Conservation (phyloP, 2,329 filamentous ascomycete species). For the Exophiala xenobiotica region DNA sequence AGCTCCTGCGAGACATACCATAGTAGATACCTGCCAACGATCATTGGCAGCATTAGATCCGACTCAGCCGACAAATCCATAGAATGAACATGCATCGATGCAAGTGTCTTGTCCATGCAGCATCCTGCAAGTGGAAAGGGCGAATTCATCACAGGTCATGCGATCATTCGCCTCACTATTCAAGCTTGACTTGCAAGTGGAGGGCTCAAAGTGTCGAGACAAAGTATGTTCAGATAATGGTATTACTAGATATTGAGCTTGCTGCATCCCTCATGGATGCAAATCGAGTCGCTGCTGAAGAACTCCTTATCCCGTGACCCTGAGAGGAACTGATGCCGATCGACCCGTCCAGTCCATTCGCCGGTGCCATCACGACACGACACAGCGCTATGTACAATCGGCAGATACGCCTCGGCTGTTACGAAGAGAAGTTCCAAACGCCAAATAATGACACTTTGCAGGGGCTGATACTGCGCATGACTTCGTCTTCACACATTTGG, state of each 20-base stretch:
- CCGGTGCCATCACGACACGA: constrained; percentile 5
- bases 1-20: too few species aligned
- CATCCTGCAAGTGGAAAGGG: too few species aligned
- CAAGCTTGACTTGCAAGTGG: neutral
- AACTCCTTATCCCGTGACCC: constrained; percentile 4
- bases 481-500: constrained; percentile 11
- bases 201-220: neutral
- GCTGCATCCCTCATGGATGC: neutral
- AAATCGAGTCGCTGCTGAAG: constrained; percentile 1
- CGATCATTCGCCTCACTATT: constrained; percentile 11
- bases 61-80: too few species aligned
- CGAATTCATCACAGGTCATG: neutral
- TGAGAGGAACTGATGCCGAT: neutral
- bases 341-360: neutral
- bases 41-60: too few species aligned
- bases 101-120: too few species aligned
- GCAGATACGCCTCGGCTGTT: constrained; percentile 13
- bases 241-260: constrained; percentile 3
- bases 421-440: constrained; percentile 7
- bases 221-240: neutral
- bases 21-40: too few species aligned
- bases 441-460: constrained; percentile 12
- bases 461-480: constrained; percentile 3
- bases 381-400: constrained; percentile 21
- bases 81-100: too few species aligned